Evolutionary conservation across 441 rosid species (phyloP), one percentile per base, ranked within the genome.

Genomic region (Omphalea diandra): DNA sequence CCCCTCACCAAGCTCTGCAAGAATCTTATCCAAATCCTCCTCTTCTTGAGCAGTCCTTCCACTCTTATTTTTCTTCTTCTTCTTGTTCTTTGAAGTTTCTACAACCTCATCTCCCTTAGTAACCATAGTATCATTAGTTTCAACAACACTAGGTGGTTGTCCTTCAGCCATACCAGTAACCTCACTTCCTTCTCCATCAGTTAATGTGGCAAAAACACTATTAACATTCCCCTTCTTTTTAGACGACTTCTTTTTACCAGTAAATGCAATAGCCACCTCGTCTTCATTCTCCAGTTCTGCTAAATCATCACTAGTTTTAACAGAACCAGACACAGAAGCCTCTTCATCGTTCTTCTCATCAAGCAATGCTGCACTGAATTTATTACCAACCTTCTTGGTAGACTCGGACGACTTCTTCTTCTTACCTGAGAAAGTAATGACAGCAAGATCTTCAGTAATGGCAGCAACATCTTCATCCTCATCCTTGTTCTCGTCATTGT

Each of bases 41-140:
- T 95, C 97, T 79, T 95, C 98, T 65, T 95, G 89, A 57, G 83
- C 96, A 68, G 98, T 88, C 78, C 97, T 90, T 63, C 90, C 97
- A 77, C 89, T 85, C 83, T 90, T 84, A 53, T 69, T 86, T 73
- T 90, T 89, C 84, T 95, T 95, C 79, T 89, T 92, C 74, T 91
- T 92, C 84, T 94, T 92, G 61, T 79, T 83, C 88, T 92, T 95
- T 5, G 89, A 81, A 65, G 87, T 77, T 63, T 93, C 96, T 59
- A 65, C 82, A 24, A 63, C 80, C 71, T 80, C 92, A 61, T 72
- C 93, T 44, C 47, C 77, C 79, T 76, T 87, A 67, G 46, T 69
- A 59, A 55, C 77, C 65, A 77, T 69, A 49, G 77, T 18, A 67
- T 62, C 73, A 75, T 49, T 68, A 73, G 52, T n/a, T 73, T 80